Evolutionary conservation across 352 stramenopile genomes (phyloP).

Genomic region (Peronosclerospora sorghi): DNA sequence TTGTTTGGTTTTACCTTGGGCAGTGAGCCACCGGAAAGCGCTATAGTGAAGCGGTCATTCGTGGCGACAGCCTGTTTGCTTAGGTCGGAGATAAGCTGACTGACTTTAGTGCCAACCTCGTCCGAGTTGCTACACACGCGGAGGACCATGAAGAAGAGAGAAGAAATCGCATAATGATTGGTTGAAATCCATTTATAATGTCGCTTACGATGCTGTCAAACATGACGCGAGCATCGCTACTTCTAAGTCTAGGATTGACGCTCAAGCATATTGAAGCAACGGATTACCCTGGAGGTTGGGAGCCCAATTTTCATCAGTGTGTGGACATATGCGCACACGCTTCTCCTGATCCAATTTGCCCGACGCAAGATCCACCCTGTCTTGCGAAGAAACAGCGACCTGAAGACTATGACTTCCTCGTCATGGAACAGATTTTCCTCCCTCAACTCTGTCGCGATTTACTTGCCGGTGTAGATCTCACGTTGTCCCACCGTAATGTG

Average conservation of each 20-base stretch:
- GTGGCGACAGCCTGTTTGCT: constrained; percentile 52
- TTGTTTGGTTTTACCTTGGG: constrained; percentile 36
- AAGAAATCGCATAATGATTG: constrained; percentile 8
- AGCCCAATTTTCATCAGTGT: constrained; percentile 16
- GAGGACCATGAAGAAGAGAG: constrained; percentile 29
- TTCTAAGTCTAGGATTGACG: background rate
- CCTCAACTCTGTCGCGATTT: constrained; percentile 48
- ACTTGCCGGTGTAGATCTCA: constrained; percentile 33
- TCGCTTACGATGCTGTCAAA: too few species aligned
- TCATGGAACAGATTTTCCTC: constrained; percentile 46
- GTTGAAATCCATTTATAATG: constrained; percentile 10
- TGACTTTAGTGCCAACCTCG: constrained; percentile 47
- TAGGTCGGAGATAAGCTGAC: constrained; percentile 48
- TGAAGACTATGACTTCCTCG: constrained; percentile 40
- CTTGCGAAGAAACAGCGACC: constrained; percentile 25
- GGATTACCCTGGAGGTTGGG: constrained; percentile 38
- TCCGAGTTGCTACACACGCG: constrained; percentile 44
- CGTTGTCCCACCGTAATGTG: constrained; percentile 40
- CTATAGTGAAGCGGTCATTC: constrained; percentile 65
- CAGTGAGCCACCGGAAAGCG: constrained; percentile 81
- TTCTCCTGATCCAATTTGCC: constrained; percentile 14
- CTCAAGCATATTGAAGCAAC: constrained; percentile 3
- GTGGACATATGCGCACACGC: constrained; percentile 32
- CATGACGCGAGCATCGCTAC: background rate
- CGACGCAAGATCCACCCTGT: constrained; percentile 23